A percentile compares a stretch with the other conserved stretches of the same genome.
phyloP scores from a whole-genome alignment of 228 moss, liverwort and hornwort species.

The Sphagnum magellanicum region DNA sequence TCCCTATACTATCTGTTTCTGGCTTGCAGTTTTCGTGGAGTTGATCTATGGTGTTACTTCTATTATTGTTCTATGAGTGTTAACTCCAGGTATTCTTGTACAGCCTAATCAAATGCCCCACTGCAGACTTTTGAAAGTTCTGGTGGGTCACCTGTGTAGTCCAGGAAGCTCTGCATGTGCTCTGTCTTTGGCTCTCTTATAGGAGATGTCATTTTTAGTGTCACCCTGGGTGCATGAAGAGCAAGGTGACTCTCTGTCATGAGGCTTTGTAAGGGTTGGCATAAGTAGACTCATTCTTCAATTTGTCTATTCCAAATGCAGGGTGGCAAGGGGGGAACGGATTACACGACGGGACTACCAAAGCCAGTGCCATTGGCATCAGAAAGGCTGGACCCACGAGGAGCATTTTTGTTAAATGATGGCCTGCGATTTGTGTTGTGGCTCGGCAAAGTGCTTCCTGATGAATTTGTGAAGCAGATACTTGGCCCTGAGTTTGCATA shows the following conservation, averaged over 20 bases:
- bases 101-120: too few species aligned
- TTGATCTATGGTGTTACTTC: too few species aligned
- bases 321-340: constrained; percentile 39
- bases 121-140: too few species aligned
- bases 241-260: too few species aligned
- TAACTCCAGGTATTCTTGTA: too few species aligned
- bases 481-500: constrained; percentile 67
- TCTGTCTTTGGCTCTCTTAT: not conserved
- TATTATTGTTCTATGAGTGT: too few species aligned
- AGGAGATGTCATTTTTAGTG: not conserved
- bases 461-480: constrained; percentile 65
- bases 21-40: too few species aligned
- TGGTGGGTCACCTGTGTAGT: too few species aligned
- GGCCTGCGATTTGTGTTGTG: constrained; percentile 83
- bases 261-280: too few species aligned
- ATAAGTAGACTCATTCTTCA: too few species aligned
- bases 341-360: constrained; percentile 44
- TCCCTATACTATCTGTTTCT: too few species aligned
- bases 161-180: not conserved
- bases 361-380: constrained; percentile 37
- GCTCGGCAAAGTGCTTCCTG: constrained; percentile 75
- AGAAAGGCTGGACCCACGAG: constrained; percentile 76
- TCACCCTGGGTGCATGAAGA: not conserved
- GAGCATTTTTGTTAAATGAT: constrained; percentile 69
- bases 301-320: constrained; percentile 13